These are phyloP conservation scores for Magnusiomyces suaveolens DNA, from an alignment of 1,139 yeast genomes.

Conservation along the genomic window DNA sequence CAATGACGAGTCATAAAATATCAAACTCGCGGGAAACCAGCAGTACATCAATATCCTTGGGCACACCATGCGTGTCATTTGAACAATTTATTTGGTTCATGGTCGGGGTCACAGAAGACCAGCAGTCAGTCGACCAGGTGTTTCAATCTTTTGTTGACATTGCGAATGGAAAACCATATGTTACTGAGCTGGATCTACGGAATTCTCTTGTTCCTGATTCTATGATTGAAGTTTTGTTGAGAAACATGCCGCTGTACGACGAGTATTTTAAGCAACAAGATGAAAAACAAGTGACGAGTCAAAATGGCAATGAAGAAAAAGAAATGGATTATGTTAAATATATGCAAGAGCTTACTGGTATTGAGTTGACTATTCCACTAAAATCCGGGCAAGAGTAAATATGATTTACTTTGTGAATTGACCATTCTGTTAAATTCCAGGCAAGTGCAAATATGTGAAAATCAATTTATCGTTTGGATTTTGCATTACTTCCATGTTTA, in stretches of 20 bases:
- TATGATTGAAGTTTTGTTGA: conserved; percentile 29
- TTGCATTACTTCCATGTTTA: too few species aligned
- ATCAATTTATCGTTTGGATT: too few species aligned
- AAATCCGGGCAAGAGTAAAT: not conserved
- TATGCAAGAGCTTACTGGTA: conserved; percentile 22
- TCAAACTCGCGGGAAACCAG: not conserved
- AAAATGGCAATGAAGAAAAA: conserved; percentile 15
- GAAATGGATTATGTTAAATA: conserved; percentile 31
- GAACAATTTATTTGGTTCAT: conserved; percentile 35
- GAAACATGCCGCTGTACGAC: conserved; percentile 25
- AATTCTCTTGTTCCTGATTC: conserved; percentile 31
- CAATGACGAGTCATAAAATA: not conserved
- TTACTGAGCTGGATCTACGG: conserved; percentile 35
- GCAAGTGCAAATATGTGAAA: too few species aligned
- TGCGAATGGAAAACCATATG: conserved; percentile 34
- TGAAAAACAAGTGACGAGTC: not conserved
- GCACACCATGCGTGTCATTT: conserved; percentile 26
- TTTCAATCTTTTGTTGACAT: conserved; percentile 34
- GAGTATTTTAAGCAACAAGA: conserved; percentile 7
- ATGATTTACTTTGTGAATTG: too few species aligned
- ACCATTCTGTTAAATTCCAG: too few species aligned
- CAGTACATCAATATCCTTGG: not conserved
- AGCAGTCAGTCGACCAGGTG: conserved; percentile 35
- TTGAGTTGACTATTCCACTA: conserved; percentile 5
- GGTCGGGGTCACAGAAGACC: conserved; percentile 36